Evolutionary conservation across 257 asterid species (phyloP).

Genomic region (Cruciata laevipes): DNA sequence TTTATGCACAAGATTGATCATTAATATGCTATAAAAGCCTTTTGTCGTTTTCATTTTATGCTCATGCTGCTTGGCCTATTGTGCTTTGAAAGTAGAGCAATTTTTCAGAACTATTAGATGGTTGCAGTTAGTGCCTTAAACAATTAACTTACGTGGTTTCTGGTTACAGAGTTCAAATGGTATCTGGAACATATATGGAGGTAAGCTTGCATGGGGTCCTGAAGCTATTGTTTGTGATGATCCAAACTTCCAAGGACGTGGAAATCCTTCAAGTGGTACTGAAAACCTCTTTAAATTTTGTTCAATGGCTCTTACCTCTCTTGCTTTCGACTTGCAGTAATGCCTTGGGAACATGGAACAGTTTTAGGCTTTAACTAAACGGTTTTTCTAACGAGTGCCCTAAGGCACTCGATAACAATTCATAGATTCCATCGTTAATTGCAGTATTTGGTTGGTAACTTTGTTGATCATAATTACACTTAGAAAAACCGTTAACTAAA

Average conservation of each 20-base stretch:
- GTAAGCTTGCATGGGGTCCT: constrained; percentile 42
- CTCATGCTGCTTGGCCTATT: background rate
- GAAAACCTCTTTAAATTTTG: background rate
- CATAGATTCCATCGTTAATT: too few relatives aligned
- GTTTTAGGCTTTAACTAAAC: background rate
- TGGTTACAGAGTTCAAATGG: constrained; percentile 34
- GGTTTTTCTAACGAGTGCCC: too few relatives aligned
- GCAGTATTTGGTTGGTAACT: too few relatives aligned
- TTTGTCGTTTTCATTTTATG: background rate
- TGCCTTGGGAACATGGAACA: background rate
- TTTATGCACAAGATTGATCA: background rate
- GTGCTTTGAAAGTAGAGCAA: background rate
- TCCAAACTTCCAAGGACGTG: constrained; percentile 42
- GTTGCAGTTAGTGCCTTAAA: constrained; percentile 6
- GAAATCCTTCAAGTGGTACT: constrained; percentile 40
- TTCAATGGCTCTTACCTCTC: constrained; percentile 4
- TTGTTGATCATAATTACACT: too few relatives aligned
- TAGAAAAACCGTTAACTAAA: too few relatives aligned
- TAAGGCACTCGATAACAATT: too few relatives aligned
- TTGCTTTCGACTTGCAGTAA: background rate
- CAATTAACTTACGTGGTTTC: too few relatives aligned
- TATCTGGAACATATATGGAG: constrained; percentile 43
- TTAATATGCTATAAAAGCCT: background rate
- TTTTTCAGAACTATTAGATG: constrained; percentile 6
- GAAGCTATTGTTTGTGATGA: constrained; percentile 46